phyloP scores from a whole-genome alignment of 2,329 filamentous ascomycete species.

The Rhynchosporium graminicola region DNA sequence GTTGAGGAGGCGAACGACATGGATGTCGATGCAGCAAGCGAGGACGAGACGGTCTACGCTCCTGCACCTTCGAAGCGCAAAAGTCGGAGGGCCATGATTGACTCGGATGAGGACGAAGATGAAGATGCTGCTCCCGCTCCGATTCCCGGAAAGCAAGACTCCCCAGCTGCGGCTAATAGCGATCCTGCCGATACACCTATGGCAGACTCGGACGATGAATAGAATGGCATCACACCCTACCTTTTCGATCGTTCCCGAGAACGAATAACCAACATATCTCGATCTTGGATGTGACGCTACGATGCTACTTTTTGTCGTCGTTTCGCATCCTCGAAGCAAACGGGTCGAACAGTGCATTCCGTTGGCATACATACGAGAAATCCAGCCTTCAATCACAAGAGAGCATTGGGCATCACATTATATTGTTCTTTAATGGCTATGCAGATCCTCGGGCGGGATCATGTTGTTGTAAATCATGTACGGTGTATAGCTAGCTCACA shows the following conservation, averaged over 20 bases:
- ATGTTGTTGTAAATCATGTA: slow-evolving; percentile 7
- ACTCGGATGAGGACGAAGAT: slow-evolving; percentile 39
- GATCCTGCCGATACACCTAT: slow-evolving; percentile 37
- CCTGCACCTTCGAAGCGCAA: slow-evolving; percentile 31
- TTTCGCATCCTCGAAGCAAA: not conserved
- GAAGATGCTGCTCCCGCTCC: slow-evolving; percentile 23
- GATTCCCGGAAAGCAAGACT: slow-evolving; percentile 29
- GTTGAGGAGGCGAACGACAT: slow-evolving; percentile 26
- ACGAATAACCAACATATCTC: not conserved
- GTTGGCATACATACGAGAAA: slow-evolving; percentile 7
- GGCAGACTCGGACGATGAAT: slow-evolving; percentile 35
- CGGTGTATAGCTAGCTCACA: not conserved
- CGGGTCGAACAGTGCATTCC: not conserved
- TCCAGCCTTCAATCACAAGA: not conserved
- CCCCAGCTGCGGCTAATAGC: slow-evolving; percentile 35
- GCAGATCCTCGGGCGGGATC: slow-evolving; percentile 7
- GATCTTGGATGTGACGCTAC: slow-evolving; percentile 5
- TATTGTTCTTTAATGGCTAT: not conserved
- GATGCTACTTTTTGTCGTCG: not conserved
- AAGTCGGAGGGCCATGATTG: slow-evolving; percentile 33
- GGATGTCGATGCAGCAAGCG: slow-evolving; percentile 31
- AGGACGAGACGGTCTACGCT: slow-evolving; percentile 35
- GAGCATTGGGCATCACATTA: not conserved
- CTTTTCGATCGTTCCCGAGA: not conserved
- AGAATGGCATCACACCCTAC: slow-evolving; percentile 7